These are phyloP conservation scores for Salvia sclarea DNA, from an alignment of 305 asterid genomes.

Conservation along the genomic window DNA sequence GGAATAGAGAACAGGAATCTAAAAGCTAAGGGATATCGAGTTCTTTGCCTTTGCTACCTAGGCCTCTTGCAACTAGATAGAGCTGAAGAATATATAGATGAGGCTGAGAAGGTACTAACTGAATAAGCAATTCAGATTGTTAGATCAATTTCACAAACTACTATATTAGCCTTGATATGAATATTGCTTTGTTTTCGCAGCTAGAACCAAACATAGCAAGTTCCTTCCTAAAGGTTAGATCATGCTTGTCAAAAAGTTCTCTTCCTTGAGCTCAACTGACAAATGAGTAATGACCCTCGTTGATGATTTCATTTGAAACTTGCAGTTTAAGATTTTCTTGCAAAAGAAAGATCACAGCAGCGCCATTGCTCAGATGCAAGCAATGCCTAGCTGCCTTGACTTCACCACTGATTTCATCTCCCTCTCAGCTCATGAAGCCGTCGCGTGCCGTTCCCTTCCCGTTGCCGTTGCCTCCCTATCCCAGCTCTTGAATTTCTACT, in stretches of 20 bases:
- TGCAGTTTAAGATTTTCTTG: slow-evolving; percentile 89
- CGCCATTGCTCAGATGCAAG: slow-evolving; percentile 82
- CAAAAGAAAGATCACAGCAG: slow-evolving; percentile 62
- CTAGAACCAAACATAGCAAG: slow-evolving; percentile 86
- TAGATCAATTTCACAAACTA: slow-evolving; percentile 16
- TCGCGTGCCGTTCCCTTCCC: slow-evolving; percentile 69
- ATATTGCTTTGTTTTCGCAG: slow-evolving; percentile 58
- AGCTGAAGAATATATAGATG: slow-evolving; percentile 93
- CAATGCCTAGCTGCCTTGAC: slow-evolving; percentile 89
- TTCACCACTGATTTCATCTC: slow-evolving; percentile 89
- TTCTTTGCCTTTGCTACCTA: slow-evolving; percentile 82
- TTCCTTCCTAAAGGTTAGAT: slow-evolving; percentile 83
- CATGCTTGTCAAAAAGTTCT: slow-evolving; percentile 22
- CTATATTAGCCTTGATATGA: slow-evolving; percentile 23
- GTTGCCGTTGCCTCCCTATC: slow-evolving; percentile 79
- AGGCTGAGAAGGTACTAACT: slow-evolving; percentile 82
- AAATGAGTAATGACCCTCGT: slow-evolving; percentile 17
- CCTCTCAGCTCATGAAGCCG: slow-evolving; percentile 90
- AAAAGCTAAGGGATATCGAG: slow-evolving; percentile 88
- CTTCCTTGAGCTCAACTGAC: slow-evolving; percentile 19
- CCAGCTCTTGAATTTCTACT: slow-evolving; percentile 63
- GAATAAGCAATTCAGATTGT: too few relatives aligned
- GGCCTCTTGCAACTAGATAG: slow-evolving; percentile 84
- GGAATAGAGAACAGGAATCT: slow-evolving; percentile 76
- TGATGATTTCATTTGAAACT: slow-evolving; percentile 27